These are phyloP conservation scores for Phytophthora sp. DNA, from an alignment of 352 stramenopile species.

Conservation along the genomic window DNA sequence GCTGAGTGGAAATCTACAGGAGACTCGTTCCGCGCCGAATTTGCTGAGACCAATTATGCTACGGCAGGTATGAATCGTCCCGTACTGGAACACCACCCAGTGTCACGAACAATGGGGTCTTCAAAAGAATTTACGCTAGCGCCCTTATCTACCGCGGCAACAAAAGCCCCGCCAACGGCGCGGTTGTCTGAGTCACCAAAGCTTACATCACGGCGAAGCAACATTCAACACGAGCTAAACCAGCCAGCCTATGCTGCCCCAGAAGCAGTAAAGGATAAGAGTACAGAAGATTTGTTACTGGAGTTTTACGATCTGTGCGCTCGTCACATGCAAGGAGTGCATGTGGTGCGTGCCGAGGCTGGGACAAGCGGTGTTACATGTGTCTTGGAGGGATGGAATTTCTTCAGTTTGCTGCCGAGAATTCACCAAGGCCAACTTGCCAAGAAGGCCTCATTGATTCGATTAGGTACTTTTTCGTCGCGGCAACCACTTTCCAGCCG, in stretches of 20 bases:
- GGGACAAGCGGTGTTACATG: constrained; percentile 68
- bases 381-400: constrained; percentile 66
- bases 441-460: constrained; percentile 38
- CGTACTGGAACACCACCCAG: neutral
- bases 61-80: constrained; percentile 1
- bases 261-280: constrained; percentile 36
- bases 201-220: constrained; percentile 3
- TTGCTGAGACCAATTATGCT: constrained; percentile 37
- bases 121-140: constrained; percentile 15
- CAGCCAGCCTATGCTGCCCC: constrained; percentile 1
- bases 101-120: neutral
- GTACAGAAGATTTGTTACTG: constrained; percentile 52
- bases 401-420: constrained; percentile 66
- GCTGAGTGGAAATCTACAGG: constrained; percentile 50
- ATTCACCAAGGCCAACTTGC: constrained; percentile 32
- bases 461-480: constrained; percentile 40
- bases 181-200: constrained; percentile 7
- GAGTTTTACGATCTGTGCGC: constrained; percentile 64
- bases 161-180: constrained; percentile 2
- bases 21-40: constrained; percentile 66
- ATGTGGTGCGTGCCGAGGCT: constrained; percentile 60
- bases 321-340: constrained; percentile 56
- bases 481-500: constrained; percentile 21
- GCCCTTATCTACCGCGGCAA: constrained; percentile 6
- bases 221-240: constrained; percentile 8